phyloP scores from a whole-genome alignment of 2,329 filamentous ascomycete genomes.

The Curvularia verruculosa region DNA sequence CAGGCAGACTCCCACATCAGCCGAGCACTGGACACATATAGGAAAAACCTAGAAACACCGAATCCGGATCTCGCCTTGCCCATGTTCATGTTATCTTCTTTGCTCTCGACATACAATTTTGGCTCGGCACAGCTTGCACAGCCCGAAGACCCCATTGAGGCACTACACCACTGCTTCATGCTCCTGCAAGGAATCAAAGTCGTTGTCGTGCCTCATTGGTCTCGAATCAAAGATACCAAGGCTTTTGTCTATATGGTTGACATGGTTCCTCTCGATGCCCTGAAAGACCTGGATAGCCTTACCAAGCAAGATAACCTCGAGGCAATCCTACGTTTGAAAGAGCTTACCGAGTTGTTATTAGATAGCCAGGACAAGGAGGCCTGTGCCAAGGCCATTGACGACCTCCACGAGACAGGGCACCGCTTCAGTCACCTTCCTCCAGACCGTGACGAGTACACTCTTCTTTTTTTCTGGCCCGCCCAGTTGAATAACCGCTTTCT shows the following conservation, averaged over 20 bases:
- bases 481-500: conserved; percentile 31
- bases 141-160: conserved; percentile 37
- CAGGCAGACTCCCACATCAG: conserved; percentile 41
- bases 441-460: conserved; percentile 30
- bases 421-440: conserved; percentile 24
- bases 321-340: conserved; percentile 32
- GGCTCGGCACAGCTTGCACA: conserved; percentile 34
- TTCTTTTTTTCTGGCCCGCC: conserved; percentile 37
- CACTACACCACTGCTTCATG: conserved; percentile 40
- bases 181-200: conserved; percentile 36
- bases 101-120: conserved; percentile 40
- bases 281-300: conserved; percentile 20
- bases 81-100: conserved; percentile 40
- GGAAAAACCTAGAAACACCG: conserved; percentile 31
- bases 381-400: conserved; percentile 30
- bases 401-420: conserved; percentile 31
- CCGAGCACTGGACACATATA: conserved; percentile 31
- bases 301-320: conserved; percentile 22
- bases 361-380: conserved; percentile 28
- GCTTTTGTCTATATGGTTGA: conserved; percentile 25
- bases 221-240: conserved; percentile 25
- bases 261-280: conserved; percentile 14
- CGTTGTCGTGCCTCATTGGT: conserved; percentile 33
- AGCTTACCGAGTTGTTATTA: conserved; percentile 30
- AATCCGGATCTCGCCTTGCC: conserved; percentile 28